A percentile compares a stretch with the other conserved stretches of the same genome.
Conservation (phyloP, 495 filamentous ascomycete genomes). For the Penicillium waksmanii region DNA sequence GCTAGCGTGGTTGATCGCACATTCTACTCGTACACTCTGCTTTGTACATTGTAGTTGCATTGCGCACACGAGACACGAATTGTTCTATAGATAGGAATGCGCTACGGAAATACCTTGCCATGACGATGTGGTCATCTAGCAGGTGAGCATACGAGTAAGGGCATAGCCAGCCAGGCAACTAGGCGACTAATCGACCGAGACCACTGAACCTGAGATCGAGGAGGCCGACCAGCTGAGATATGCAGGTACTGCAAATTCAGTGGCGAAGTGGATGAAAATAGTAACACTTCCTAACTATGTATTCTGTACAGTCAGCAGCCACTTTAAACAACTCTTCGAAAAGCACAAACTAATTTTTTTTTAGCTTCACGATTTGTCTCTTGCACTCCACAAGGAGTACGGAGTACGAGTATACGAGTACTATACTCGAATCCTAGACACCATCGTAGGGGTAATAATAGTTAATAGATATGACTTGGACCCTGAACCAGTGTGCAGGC, state of each 20-base stretch:
- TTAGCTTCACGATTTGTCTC: background rate
- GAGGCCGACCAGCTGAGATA: background rate
- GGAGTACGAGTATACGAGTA: too few relatives aligned
- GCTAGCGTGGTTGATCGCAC: background rate
- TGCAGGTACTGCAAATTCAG: background rate
- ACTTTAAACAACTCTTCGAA: background rate
- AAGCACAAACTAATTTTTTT: background rate
- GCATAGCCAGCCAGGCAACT: background rate
- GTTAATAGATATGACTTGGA: background rate
- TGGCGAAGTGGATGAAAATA: conserved; percentile 5
- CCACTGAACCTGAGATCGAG: background rate
- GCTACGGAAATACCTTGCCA: background rate
- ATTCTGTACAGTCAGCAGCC: background rate
- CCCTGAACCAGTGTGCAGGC: conserved; percentile 2
- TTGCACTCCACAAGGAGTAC: too few relatives aligned
- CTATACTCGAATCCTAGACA: background rate
- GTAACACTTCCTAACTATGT: background rate
- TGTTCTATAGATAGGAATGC: conserved; percentile 3
- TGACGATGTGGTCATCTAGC: background rate
- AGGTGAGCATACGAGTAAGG: background rate
- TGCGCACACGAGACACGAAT: background rate
- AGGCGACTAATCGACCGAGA: background rate
- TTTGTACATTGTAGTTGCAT: too few relatives aligned
- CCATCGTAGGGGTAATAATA: background rate
- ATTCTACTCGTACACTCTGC: background rate